A percentile compares a stretch with the other conserved stretches of the same genome.
Evolutionary conservation across 108 stramenopile species (phyloP).

Genomic region (Fragilariopsis cylindrus): DNA sequence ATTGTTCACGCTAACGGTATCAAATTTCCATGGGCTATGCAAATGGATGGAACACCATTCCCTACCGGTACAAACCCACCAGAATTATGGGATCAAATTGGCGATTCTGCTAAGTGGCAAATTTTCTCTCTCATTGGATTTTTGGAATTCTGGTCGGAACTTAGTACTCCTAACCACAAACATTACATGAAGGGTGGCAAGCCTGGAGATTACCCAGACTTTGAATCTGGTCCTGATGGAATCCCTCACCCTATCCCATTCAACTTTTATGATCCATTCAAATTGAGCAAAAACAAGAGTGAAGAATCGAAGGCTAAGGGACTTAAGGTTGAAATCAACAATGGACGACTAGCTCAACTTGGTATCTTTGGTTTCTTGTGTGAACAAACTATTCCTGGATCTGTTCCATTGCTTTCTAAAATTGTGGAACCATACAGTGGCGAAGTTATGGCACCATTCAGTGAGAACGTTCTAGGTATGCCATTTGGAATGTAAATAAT

Average conservation of each 20-base stretch:
- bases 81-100: conserved; percentile 76
- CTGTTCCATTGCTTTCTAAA: conserved; percentile 75
- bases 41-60: conserved; percentile 67
- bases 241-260: conserved; percentile 84
- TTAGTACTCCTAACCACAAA: conserved; percentile 49
- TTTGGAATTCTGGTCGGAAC: conserved; percentile 79
- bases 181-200: conserved; percentile 84
- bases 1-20: conserved; percentile 60
- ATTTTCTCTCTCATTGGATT: conserved; percentile 82
- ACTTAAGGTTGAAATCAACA: conserved; percentile 75
- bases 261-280: conserved; percentile 72
- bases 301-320: conserved; percentile 64
- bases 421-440: conserved; percentile 69
- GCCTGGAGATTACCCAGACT: conserved; percentile 73
- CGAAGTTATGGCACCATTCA: conserved; percentile 74
- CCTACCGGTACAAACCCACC: conserved; percentile 63
- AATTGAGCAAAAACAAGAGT: conserved; percentile 52
- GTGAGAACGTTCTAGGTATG: conserved; percentile 31
- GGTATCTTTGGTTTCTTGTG: conserved; percentile 79
- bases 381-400: conserved; percentile 76
- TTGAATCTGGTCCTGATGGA: conserved; percentile 50
- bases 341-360: conserved; percentile 76
- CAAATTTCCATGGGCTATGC: conserved; percentile 77
- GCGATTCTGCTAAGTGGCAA: conserved; percentile 84
- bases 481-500: conserved; percentile 34